Conservation (phyloP, 179 eudicot species). For the Vitellaria paradoxa region DNA sequence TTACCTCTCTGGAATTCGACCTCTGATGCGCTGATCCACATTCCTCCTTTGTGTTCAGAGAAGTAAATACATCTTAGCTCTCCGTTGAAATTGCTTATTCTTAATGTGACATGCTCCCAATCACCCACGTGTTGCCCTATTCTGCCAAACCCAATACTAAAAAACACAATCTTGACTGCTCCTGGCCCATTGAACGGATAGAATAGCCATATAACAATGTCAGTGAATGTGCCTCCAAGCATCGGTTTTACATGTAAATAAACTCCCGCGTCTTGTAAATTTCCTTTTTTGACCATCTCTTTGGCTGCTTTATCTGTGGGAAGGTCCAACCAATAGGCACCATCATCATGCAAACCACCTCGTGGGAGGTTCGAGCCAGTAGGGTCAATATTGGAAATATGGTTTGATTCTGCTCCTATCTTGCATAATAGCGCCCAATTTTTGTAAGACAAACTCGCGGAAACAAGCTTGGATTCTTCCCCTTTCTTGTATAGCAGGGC, state of each 20-base stretch:
- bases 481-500: conserved; percentile 35
- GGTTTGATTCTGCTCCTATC: too few species aligned
- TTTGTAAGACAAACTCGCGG: neutral
- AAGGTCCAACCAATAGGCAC: neutral
- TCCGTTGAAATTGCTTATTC: conserved; percentile 53
- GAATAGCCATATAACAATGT: conserved; percentile 20
- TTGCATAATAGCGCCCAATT: too few species aligned
- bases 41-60: conserved; percentile 56
- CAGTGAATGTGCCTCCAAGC: conserved; percentile 50
- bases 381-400: neutral
- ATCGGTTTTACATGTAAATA: conserved; percentile 58
- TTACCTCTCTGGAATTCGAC: too few species aligned
- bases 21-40: neutral
- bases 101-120: conserved; percentile 24
- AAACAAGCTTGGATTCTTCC: conserved; percentile 17
- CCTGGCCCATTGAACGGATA: conserved; percentile 63
- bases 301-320: neutral
- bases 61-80: conserved; percentile 46
- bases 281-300: neutral
- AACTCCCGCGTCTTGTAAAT: neutral
- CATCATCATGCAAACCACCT: neutral
- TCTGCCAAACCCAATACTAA: conserved; percentile 29
- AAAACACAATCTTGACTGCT: conserved; percentile 41
- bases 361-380: neutral
- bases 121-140: conserved; percentile 50